Evolutionary conservation across 2,329 filamentous ascomycete species (phyloP).

Genomic region (Gnomoniopsis smithogilvyi): DNA sequence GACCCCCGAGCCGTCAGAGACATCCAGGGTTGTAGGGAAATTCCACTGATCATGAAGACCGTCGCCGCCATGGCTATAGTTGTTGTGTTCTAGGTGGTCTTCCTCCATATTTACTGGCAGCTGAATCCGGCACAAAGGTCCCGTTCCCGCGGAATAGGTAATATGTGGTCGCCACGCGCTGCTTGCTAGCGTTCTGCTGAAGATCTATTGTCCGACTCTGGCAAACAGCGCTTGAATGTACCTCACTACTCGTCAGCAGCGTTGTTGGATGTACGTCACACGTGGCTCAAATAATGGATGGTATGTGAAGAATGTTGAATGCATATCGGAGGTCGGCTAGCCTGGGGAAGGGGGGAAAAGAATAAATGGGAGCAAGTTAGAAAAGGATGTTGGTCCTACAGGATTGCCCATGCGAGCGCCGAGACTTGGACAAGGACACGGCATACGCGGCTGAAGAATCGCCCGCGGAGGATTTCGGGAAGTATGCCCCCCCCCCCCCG

Average conservation of each 20-base stretch:
- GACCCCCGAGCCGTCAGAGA: constrained; percentile 11
- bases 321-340: background rate
- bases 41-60: background rate
- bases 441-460: background rate
- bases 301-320: background rate
- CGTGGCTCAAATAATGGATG: background rate
- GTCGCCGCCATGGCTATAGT: background rate
- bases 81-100: background rate
- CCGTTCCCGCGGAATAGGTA: background rate
- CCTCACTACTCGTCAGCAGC: no score
- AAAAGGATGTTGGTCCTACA: background rate
- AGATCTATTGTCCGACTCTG: background rate
- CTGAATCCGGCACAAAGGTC: background rate
- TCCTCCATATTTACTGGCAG: background rate
- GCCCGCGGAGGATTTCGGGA: background rate
- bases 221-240: no score
- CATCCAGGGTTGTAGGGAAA: constrained; percentile 4
- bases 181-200: background rate
- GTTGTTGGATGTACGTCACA: no score
- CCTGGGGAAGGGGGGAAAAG: background rate
- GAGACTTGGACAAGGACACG: background rate
- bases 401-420: background rate
- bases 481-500: background rate
- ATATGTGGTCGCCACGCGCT: no score
- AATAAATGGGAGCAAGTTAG: background rate